Conservation (phyloP, 2,329 filamentous ascomycete species). For the Epichloe bromicola region DNA sequence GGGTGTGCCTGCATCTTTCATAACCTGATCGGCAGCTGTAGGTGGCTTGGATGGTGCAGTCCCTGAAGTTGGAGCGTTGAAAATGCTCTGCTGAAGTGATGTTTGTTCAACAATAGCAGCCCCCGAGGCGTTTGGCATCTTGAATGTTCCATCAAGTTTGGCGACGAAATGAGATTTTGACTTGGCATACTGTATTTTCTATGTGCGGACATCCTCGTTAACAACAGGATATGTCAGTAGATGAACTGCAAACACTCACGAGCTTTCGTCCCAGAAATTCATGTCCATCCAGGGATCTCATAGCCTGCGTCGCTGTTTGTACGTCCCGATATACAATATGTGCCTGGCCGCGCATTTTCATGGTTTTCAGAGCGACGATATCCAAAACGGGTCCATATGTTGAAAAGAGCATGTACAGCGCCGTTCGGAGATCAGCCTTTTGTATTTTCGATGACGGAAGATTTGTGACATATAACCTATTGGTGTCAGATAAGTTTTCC, state of each 20-base stretch:
- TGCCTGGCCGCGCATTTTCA: constrained; percentile 90
- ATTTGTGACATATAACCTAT: constrained; percentile 77
- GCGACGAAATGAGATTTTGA: constrained; percentile 77
- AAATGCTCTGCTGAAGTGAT: constrained; percentile 67
- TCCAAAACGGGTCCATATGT: constrained; percentile 90
- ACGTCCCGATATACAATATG: constrained; percentile 85
- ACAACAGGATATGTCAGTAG: not conserved
- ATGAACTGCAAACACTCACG: constrained; percentile 39
- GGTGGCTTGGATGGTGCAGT: constrained; percentile 37
- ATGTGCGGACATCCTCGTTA: not conserved
- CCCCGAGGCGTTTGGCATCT: constrained; percentile 44
- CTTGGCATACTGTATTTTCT: constrained; percentile 90
- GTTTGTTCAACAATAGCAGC: constrained; percentile 50
- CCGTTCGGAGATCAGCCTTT: constrained; percentile 75
- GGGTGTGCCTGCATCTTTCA: constrained; percentile 37
- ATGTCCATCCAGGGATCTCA: constrained; percentile 77
- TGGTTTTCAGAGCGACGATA: constrained; percentile 76
- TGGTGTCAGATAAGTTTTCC: constrained; percentile 3
- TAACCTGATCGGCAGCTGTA: constrained; percentile 30
- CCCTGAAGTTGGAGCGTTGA: constrained; percentile 51
- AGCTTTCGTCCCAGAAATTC: constrained; percentile 75
- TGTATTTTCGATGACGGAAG: constrained; percentile 76
- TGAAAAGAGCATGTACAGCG: constrained; percentile 85
- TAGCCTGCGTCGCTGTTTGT: constrained; percentile 83
- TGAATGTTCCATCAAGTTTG: constrained; percentile 85